Evolutionary conservation across 495 filamentous ascomycete species (phyloP).

Genomic region (Xylaria scruposa): DNA sequence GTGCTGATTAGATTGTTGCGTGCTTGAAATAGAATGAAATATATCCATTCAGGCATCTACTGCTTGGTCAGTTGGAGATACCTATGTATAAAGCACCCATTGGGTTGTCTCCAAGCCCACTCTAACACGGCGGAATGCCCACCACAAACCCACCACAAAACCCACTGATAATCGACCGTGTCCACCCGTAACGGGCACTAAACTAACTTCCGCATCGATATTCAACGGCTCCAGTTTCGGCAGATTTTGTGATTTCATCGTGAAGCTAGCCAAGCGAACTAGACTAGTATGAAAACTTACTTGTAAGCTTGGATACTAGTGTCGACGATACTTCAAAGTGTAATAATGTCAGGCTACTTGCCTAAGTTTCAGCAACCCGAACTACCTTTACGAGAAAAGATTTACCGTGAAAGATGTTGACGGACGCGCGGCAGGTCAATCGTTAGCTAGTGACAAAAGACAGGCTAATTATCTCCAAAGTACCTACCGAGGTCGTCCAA

Average conservation of each 20-base stretch:
- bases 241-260: not conserved
- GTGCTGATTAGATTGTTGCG: not conserved
- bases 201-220: not conserved
- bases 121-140: not conserved
- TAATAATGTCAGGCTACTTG: not conserved
- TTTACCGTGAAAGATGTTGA: not conserved
- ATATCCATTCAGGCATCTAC: not conserved
- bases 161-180: constrained; percentile 2
- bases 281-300: not conserved
- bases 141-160: not conserved
- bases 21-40: not conserved
- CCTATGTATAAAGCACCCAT: not conserved
- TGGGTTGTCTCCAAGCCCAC: not conserved
- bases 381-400: too few relatives aligned
- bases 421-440: constrained; percentile 4
- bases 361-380: not conserved
- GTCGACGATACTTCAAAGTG: not conserved
- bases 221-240: not conserved
- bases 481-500: not conserved
- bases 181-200: constrained; percentile 21
- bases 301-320: not conserved
- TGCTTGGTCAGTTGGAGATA: not conserved
- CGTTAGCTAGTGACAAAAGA: not conserved
- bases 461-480: not conserved
- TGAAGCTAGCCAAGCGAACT: not conserved